phyloP scores from a whole-genome alignment of 2,329 filamentous ascomycete genomes.

The Fusarium sp. region DNA sequence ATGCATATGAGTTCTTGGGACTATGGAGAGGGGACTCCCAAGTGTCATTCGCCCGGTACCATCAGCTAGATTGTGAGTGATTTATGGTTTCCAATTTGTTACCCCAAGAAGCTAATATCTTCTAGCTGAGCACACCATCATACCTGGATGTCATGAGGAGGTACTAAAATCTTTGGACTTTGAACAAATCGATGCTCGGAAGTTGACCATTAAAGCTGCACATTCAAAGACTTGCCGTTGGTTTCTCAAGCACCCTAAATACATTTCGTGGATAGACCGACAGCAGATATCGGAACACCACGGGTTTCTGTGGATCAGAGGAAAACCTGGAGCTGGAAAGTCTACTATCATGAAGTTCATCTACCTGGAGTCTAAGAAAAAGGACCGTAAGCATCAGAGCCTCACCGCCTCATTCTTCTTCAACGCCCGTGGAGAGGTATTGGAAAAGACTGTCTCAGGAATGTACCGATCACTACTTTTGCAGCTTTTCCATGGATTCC shows the following conservation, averaged over 20 bases:
- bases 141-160: not conserved
- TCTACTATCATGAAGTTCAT: constrained; percentile 58
- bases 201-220: constrained; percentile 49
- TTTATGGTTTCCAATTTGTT: too few relatives aligned
- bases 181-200: constrained; percentile 50
- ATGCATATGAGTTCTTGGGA: not conserved
- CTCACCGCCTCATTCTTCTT: constrained; percentile 59
- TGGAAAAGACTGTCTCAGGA: constrained; percentile 56
- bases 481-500: constrained; percentile 53
- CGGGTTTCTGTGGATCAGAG: constrained; percentile 58
- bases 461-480: constrained; percentile 61
- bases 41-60: accelerated
- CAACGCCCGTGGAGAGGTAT: constrained; percentile 55
- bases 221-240: constrained; percentile 39
- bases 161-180: constrained; percentile 49
- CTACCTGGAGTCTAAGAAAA: not conserved
- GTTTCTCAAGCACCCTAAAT: constrained; percentile 5
- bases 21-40: accelerated
- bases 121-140: too few relatives aligned
- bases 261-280: constrained; percentile 10
- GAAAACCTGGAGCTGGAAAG: constrained; percentile 57
- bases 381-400: not conserved
- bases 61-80: too few relatives aligned
- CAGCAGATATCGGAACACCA: not conserved
- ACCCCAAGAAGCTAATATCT: too few relatives aligned